Base-by-base conservation (phyloP, 495 filamentous ascomycete species). In the Aspergillus hancockii region DNA sequence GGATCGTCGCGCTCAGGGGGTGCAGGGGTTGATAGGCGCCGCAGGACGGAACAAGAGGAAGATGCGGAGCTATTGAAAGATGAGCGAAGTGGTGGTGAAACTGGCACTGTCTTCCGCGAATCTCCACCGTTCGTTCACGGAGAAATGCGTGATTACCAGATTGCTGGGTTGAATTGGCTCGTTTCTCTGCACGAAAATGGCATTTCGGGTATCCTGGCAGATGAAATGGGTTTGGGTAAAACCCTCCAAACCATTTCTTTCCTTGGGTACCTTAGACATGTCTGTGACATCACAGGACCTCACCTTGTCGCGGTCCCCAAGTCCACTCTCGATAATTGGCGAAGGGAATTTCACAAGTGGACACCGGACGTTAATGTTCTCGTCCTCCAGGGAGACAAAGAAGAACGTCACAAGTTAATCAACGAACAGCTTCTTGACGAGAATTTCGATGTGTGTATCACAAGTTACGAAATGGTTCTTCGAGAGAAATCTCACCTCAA, bases 261-360 rank as follows among this genome's bases (percentile, higher is more conserved):
- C 75, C 75, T 98, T 10, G 95, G 95, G 7, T 98, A 99, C 64
- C 82, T 99, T 22, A 86, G 95, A 59, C 93, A 93, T 71, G 83
- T 97, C 32, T 87, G 88, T 69, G 91, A 84, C 55, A 97, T 90
- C 63, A 88, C 81, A 23, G 95, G 95, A 0, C 95, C 95, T n/a
- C 95, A 99, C 76, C 79, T 99, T 7, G 82, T 99, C 45, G 90
- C 83, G 0, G 95, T 99, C 9, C 95, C 95, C 18, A 99, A 99
- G 71, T 97, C 95, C 14, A 99, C 95, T 0, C 83, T 99, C 9
- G 92, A 99, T 77, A 99, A 99, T 71, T 99, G 95, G 95, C 90
- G 92, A 66, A 85, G 93, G 52, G 95, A 99, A 68, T 98, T 97
- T 67, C 81, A 82, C 22, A 90, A 78, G 67, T 99, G 95, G 95